A percentile compares a stretch with the other conserved stretches of the same genome.
phyloP scores from a whole-genome alignment of 164 flowering plant species.

The Umbilicus rupestris region DNA sequence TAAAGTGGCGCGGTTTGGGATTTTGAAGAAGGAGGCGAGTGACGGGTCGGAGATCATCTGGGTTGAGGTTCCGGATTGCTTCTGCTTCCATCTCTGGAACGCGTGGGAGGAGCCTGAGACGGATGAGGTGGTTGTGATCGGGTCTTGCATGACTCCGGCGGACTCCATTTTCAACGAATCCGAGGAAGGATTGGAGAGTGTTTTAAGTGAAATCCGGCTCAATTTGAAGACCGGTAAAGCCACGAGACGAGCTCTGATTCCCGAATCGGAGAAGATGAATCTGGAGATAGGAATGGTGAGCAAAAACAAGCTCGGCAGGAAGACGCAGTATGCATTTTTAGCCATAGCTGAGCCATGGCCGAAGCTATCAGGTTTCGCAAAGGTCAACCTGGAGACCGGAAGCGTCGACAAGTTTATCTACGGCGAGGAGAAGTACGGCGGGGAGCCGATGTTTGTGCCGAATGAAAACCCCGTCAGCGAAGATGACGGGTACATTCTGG shows the following conservation, averaged over 20 bases:
- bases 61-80: constrained; percentile 8
- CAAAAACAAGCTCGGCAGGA: constrained; percentile 8
- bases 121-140: constrained; percentile 8
- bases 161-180: constrained; percentile 9
- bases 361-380: constrained; percentile 7
- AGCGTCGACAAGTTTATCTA: not conserved
- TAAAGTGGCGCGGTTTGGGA: constrained; percentile 6
- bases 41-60: constrained; percentile 3
- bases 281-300: constrained; percentile 6
- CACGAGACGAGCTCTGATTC: not conserved
- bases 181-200: constrained; percentile 8
- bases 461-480: constrained; percentile 2
- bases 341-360: constrained; percentile 11
- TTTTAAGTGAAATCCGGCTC: constrained; percentile 7
- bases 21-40: constrained; percentile 3
- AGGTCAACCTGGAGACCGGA: constrained; percentile 3
- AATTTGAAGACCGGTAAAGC: constrained; percentile 7
- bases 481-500: constrained; percentile 9
- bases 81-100: constrained; percentile 10
- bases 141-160: constrained; percentile 10
- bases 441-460: constrained; percentile 11
- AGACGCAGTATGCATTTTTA: constrained; percentile 2
- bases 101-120: constrained; percentile 9
- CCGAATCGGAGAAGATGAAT: constrained; percentile 8
- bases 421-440: constrained; percentile 7